These are phyloP conservation scores for Medicago arabica DNA, from an alignment of 306 rosid species.

Conservation along the genomic window DNA sequence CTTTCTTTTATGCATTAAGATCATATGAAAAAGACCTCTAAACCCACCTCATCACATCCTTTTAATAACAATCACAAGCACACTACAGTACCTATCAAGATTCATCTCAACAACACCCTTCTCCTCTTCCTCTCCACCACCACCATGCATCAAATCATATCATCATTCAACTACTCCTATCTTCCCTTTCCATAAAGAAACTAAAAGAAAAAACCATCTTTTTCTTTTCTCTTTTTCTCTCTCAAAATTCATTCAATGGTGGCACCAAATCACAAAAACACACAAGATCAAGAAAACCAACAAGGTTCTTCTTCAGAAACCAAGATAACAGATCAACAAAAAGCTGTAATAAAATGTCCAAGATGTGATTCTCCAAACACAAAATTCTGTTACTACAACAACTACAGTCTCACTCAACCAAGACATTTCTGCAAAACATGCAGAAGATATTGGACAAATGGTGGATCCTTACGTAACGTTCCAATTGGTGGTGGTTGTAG, in stretches of 20 bases:
- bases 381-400: constrained; percentile 97
- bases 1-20: constrained; percentile 58
- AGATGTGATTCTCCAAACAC: constrained; percentile 92
- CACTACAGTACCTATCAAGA: constrained; percentile 26
- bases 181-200: constrained; percentile 70
- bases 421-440: constrained; percentile 97
- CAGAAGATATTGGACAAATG: constrained; percentile 94
- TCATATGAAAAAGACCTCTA: constrained; percentile 47
- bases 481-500: constrained; percentile 96
- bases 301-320: not conserved
- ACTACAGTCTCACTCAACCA: constrained; percentile 94
- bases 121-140: constrained; percentile 47
- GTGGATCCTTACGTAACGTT: constrained; percentile 87
- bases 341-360: constrained; percentile 63
- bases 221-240: not conserved
- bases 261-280: constrained; percentile 49
- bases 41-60: constrained; percentile 43
- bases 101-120: constrained; percentile 2
- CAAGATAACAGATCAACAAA: constrained; percentile 2
- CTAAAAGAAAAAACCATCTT: no score
- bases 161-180: constrained; percentile 65
- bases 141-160: constrained; percentile 38
- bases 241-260: constrained; percentile 31
- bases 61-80: constrained; percentile 85
- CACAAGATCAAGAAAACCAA: constrained; percentile 32